Evolutionary conservation across 176 grass and related monocot genomes (phyloP), one percentile per base, ranked within the genome.

Genomic region (Lolium perenne): DNA sequence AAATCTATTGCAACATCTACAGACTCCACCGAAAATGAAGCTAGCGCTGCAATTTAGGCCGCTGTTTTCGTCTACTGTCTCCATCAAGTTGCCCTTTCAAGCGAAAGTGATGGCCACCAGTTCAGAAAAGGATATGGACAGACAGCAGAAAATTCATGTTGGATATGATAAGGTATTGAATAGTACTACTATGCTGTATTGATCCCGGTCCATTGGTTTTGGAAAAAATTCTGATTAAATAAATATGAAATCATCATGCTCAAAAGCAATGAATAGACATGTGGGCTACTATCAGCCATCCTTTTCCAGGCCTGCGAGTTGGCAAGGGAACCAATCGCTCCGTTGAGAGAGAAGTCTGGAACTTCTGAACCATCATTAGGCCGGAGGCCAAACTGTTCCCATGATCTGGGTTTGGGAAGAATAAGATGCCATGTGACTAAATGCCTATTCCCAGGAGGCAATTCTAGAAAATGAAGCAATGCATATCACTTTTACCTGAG

Each of bases 291-390:
- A 63, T 23, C 85, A 21, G 82, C 62, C 77, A 22, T 85, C 81
- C 89, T 64, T 88, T 87, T 85, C 70, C 17, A 51, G 12, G 69
- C 18, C 51, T 68, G 51, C 89, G 63, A 81, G 77, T 85, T 81
- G 77, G 54, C 61, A 81, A 77, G 63, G 76, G 17, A 47, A 51
- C 62, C 71, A 62, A 81, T 77, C 45, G 62, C 70, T 88, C 29
- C 57, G 76, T 12, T 76, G 38, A 59, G 74, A 7, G 11, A 46
- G 43, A 84, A 84, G 11, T 41, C 26, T 74, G 38, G 61, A 55
- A 53, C 45, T 51, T 87, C 3, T 75, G 16, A 26, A 45, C 40
- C 61, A 61, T 80, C 69, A 45, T 84, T 84, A 84, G 68, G 41
- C 54, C 54, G 54, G 54, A 20, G 3, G 59, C 67, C 76, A 53